These are phyloP conservation scores for Leccinum holopus DNA, from an alignment of 1,284 basidiomycete genomes.

Conservation along the genomic window DNA sequence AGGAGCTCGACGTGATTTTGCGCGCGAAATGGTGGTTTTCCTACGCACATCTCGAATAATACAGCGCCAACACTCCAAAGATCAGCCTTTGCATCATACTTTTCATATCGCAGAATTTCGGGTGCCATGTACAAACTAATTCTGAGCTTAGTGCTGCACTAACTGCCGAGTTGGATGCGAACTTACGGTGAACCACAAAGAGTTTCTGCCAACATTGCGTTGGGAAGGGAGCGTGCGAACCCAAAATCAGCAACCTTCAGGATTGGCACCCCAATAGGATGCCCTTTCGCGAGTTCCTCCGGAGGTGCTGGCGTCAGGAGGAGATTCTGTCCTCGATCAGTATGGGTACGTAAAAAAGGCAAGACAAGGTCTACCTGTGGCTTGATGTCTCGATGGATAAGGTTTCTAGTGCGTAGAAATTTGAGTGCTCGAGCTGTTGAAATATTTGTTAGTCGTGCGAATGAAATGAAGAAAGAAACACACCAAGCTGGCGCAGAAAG, in stretches of 20 bases:
- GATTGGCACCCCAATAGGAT: slow-evolving; percentile 90
- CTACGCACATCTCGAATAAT: slow-evolving; percentile 93
- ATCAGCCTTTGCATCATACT: slow-evolving; percentile 97
- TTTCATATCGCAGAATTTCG: slow-evolving; percentile 96
- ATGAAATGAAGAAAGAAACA: slow-evolving; percentile 27
- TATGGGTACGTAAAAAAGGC: background rate
- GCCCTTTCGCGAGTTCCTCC: slow-evolving; percentile 79
- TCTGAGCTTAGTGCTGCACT: slow-evolving; percentile 10
- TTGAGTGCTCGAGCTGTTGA: slow-evolving; percentile 83
- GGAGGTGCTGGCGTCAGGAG: slow-evolving; percentile 82
- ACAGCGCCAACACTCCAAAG: slow-evolving; percentile 99
- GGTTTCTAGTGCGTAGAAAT: slow-evolving; percentile 85
- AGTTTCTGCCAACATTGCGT: slow-evolving; percentile 94
- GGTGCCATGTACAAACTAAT: slow-evolving; percentile 96
- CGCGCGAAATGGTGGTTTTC: slow-evolving; percentile 92
- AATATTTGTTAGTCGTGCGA: slow-evolving; percentile 36
- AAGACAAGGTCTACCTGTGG: slow-evolving; percentile 63
- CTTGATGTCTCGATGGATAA: slow-evolving; percentile 98
- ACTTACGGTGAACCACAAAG: slow-evolving; percentile 94
- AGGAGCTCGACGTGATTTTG: slow-evolving; percentile 95
- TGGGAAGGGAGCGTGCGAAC: slow-evolving; percentile 91
- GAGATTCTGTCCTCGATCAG: slow-evolving; percentile 64
- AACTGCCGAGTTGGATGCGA: background rate
- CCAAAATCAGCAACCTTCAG: slow-evolving; percentile 98
- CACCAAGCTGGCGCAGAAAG: slow-evolving; percentile 90